phyloP scores from a whole-genome alignment of 768 basidiomycete species.

The Hygrocybe coccinea region DNA sequence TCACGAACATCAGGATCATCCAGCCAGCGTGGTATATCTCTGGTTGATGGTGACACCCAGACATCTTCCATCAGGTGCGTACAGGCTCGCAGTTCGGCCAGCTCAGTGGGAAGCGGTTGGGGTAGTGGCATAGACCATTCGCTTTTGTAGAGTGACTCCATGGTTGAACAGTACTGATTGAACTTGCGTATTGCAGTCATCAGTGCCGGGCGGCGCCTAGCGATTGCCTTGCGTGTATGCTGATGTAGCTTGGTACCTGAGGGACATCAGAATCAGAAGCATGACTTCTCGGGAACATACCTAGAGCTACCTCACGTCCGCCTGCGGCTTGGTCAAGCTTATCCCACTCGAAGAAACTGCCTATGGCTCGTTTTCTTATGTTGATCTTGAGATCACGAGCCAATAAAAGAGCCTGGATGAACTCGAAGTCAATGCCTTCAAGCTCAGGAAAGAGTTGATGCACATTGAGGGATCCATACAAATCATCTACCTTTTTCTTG shows the following conservation, averaged over 20 bases:
- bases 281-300: constrained; percentile 1
- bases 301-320: constrained; percentile 15
- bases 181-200: constrained; percentile 23
- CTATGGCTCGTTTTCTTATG: constrained; percentile 21
- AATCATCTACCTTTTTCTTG: constrained; percentile 22
- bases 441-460: constrained; percentile 32
- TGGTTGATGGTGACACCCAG: constrained; percentile 24
- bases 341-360: constrained; percentile 25
- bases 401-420: constrained; percentile 29
- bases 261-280: not conserved
- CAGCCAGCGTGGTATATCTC: constrained; percentile 28
- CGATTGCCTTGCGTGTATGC: constrained; percentile 24
- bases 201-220: constrained; percentile 23
- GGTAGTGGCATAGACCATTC: constrained; percentile 32
- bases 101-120: constrained; percentile 25
- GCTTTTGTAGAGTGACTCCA: constrained; percentile 11
- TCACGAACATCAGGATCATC: constrained; percentile 23
- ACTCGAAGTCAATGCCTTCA: constrained; percentile 22
- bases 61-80: constrained; percentile 34
- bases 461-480: constrained; percentile 35
- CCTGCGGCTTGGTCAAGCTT: constrained; percentile 21
- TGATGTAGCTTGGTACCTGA: constrained; percentile 31
- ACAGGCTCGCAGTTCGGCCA: constrained; percentile 22
- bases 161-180: constrained; percentile 24
- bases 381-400: constrained; percentile 22